Evolutionary conservation across 2,329 filamentous ascomycete species (phyloP), one percentile per base, ranked within the genome.

Genomic region (Elsinoe perseae): DNA sequence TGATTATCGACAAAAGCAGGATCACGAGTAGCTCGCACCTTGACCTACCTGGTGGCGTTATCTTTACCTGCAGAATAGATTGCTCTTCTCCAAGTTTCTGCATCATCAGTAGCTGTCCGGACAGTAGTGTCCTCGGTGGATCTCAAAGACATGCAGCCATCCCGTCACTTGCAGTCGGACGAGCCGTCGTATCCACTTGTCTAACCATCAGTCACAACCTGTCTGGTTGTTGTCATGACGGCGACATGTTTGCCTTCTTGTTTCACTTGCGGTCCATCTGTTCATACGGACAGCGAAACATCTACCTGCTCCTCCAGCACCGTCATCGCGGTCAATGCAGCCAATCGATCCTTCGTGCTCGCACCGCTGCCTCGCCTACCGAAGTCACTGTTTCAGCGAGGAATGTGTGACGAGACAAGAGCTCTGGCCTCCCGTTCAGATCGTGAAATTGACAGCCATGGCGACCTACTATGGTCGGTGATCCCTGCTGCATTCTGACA

Each of bases 351-450:
- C 48, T 52, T 23, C 48, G 5, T n/a, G 7, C 18, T 25, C 16
- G 16, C 20, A 48, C 38, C 48, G 48, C 30, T n/a, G 40, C 40
- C n/a, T 25, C 9, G 18, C 23, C 18, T 23, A 12, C n/a, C 14
- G 9, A 23, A 14, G 40, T 4, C 6, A 4, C 16, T 32, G 48
- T 52, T 52, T 38, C 48, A 52, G 30, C 48, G 8, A 52, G 48
- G 48, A 52, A 52, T 52, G 44, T 50, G 48, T 14, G n/a, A 3
- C 27, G 6, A 20, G 28, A 16, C n/a, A 7, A 30, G 25, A 12
- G 48, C 48, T 52, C 48, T 52, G 48, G 48, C 48, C 48, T 34
- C 27, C 48, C 28, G 48, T 52, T 52, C 48, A 23, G 43, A 48
- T n/a, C n/a, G n/a, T n/a, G n/a, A n/a, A n/a, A n/a, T 48, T 23